Evolutionary conservation across 176 grass and related monocot species (phyloP).

Genomic region (Melocanna baccifera): DNA sequence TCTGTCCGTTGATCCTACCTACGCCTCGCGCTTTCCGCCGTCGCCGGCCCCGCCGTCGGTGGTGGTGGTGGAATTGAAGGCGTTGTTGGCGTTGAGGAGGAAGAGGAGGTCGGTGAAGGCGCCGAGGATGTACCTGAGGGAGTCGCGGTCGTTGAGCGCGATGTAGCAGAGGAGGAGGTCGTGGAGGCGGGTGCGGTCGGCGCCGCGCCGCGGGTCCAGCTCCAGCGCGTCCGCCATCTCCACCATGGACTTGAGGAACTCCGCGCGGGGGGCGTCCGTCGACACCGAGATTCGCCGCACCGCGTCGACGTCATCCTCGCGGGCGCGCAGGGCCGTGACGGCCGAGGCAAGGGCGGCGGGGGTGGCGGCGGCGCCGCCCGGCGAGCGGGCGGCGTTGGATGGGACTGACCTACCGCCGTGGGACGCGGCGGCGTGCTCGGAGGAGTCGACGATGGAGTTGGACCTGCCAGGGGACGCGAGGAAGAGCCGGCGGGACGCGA

Average conservation of each 20-base stretch:
- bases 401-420: not conserved
- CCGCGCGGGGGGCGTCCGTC: slow-evolving; percentile 53
- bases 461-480: slow-evolving; percentile 53
- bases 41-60: not conserved
- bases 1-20: not conserved
- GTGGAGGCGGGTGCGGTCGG: slow-evolving; percentile 54
- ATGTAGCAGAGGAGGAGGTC: slow-evolving; percentile 85
- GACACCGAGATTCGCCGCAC: slow-evolving; percentile 44
- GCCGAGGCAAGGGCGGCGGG: not conserved
- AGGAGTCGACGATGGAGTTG: slow-evolving; percentile 81
- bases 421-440: not conserved
- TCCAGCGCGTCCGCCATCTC: slow-evolving; percentile 74
- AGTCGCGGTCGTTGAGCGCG: slow-evolving; percentile 63
- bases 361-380: not conserved
- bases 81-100: not conserved
- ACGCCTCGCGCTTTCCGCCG: not conserved
- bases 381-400: not conserved
- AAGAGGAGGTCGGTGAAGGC: slow-evolving; percentile 75
- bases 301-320: not conserved
- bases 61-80: not conserved
- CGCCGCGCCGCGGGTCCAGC: slow-evolving; percentile 44
- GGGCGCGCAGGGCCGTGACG: not conserved
- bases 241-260: slow-evolving; percentile 78
- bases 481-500: slow-evolving; percentile 69
- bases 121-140: slow-evolving; percentile 67